Percentiles rank a stretch among this genome's conserved stretches.
Conservation (phyloP, 1,284 basidiomycete species). For the Trametes sp. region DNA sequence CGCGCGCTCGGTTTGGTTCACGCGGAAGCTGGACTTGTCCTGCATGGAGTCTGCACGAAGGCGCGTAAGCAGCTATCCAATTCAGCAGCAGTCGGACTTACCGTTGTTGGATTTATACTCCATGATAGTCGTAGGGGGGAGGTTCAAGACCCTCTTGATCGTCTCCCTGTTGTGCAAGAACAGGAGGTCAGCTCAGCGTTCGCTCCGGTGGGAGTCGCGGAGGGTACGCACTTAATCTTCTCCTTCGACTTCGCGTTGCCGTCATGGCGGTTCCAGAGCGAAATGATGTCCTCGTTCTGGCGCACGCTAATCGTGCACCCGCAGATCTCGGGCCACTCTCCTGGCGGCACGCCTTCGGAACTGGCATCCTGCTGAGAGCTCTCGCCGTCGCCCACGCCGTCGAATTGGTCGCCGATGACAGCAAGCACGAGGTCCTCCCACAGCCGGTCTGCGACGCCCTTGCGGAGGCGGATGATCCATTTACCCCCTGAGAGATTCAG, state of each 20-base stretch:
- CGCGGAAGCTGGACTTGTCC: slow-evolving; percentile 82
- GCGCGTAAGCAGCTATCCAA: not conserved
- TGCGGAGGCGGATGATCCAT: slow-evolving; percentile 88
- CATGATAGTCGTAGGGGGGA: slow-evolving; percentile 77
- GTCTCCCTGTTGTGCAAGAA: slow-evolving; percentile 59
- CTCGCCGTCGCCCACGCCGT: slow-evolving; percentile 51
- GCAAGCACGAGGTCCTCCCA: slow-evolving; percentile 86
- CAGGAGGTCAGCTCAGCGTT: not conserved
- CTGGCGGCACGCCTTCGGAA: slow-evolving; percentile 24
- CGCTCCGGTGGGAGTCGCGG: not conserved
- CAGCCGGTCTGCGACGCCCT: slow-evolving; percentile 81
- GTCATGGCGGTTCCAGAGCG: slow-evolving; percentile 80
- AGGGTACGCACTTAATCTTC: slow-evolving; percentile 68
- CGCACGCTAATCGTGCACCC: slow-evolving; percentile 86
- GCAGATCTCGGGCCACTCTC: slow-evolving; percentile 78
- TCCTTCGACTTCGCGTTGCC: slow-evolving; percentile 71
- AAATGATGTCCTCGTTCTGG: slow-evolving; percentile 84
- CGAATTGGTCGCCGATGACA: slow-evolving; percentile 82
- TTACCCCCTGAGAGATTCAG: slow-evolving; percentile 89
- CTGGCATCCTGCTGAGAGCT: slow-evolving; percentile 8
- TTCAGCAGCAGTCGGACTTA: slow-evolving; percentile 35
- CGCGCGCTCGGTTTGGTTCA: slow-evolving; percentile 58
- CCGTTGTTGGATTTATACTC: slow-evolving; percentile 90
- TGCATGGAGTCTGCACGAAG: slow-evolving; percentile 74
- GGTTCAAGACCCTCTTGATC: slow-evolving; percentile 69